Percentiles rank a stretch among this genome's conserved stretches.
Conservation (phyloP, 352 stramenopile genomes). For the Globisporangium spiculum region DNA sequence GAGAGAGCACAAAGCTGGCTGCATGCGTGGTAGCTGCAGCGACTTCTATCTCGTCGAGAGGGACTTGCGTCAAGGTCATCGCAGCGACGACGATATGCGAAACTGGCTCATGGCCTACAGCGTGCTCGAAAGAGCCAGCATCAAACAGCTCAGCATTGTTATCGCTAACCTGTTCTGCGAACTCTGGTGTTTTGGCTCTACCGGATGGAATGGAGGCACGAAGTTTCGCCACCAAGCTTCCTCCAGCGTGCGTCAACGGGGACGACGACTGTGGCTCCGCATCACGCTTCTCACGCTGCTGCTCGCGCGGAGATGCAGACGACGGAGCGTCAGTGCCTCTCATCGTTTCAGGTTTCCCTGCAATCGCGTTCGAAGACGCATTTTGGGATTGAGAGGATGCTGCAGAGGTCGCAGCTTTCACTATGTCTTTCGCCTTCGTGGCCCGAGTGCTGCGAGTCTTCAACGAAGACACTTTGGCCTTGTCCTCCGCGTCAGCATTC, state of each 20-base stretch:
- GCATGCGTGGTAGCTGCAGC: constrained; percentile 2
- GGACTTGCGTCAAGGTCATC: not conserved
- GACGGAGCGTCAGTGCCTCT: too few relatives aligned
- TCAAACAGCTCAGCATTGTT: not conserved
- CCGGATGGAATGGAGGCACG: constrained; percentile 45
- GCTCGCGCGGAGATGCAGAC: not conserved
- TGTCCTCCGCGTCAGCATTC: constrained; percentile 17
- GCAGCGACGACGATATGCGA: not conserved
- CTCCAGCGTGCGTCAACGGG: constrained; percentile 11
- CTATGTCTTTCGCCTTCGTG: not conserved
- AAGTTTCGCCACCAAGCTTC: constrained; percentile 52
- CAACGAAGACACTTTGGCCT: not conserved
- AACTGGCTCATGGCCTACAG: not conserved
- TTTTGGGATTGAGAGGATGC: not conserved
- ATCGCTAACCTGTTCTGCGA: not conserved
- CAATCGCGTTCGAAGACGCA: not conserved
- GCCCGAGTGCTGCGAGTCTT: not conserved
- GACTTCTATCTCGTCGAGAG: not conserved
- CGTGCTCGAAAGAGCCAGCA: not conserved
- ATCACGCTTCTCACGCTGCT: not conserved
- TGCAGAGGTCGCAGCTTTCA: not conserved
- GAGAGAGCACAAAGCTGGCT: not conserved
- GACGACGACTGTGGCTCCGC: constrained; percentile 1
- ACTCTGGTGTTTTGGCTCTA: constrained; percentile 17
- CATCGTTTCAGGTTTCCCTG: not conserved